Evolutionary conservation across 2,329 filamentous ascomycete genomes (phyloP), one percentile per base, ranked within the genome.

Genomic region (Alternaria gansuensis): DNA sequence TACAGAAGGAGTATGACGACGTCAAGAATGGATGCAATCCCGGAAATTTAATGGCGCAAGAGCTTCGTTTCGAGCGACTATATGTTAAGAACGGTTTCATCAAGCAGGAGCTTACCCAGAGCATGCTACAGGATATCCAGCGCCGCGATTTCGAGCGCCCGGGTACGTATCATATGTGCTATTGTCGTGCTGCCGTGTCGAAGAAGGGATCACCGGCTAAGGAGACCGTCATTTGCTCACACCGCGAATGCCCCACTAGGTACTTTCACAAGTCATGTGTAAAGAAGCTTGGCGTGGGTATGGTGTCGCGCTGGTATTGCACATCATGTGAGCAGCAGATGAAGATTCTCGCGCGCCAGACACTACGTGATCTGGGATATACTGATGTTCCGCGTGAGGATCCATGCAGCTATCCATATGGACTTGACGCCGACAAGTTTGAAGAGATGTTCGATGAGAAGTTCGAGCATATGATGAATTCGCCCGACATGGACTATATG

Each of bases 251-350:
- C 28, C 9, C 50, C 0, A 58, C 63, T 8, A n/a, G 37, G 2
- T 60, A 36, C 31, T 73, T 74, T 46, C 72, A 74, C 55, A 67
- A 54, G 39, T 41, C 56, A 3, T 74, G 72, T 28, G 50, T 72
- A 36, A 62, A 64, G 56, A 56, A 66, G 14, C 41, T 68, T 4
- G 65, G 65, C 0, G n/a, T 57, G 5, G 60, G 65, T 4, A 66
- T 63, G 31, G 63, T 69, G 5, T 66, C 59, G 21, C 65, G 57
- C 23, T 73, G 70, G 70, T 73, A 69, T 39, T 74, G 71, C 45
- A 64, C 60, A 6, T 14, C 45, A 8, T 75, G 72, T 51, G 56
- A 65, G 46, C 17, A 57, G 14, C 9, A 60, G 43, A 70, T 75
- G 63, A 43, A 54, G 33, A 26, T 40, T 0, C 13, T 56, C 1